Percentiles rank a stretch among this genome's conserved stretches.
These are phyloP conservation scores for Cyclanthera cordifolia DNA, from an alignment of 306 rosid genomes.

Conservation along the genomic window DNA sequence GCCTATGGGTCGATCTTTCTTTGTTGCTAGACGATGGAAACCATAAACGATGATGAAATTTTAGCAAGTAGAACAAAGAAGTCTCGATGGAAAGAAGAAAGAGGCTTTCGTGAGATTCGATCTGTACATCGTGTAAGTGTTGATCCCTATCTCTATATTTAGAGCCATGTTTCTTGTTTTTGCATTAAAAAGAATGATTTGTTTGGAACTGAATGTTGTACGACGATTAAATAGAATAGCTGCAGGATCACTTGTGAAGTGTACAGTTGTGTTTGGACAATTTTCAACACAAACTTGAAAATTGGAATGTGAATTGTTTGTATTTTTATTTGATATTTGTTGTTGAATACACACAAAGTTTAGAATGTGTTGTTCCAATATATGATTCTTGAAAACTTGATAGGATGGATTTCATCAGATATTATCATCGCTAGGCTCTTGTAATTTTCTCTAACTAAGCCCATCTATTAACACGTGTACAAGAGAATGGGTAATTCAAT, in stretches of 20 bases:
- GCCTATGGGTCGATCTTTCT: neutral
- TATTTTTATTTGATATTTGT: too few relatives aligned
- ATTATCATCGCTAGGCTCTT: too few relatives aligned
- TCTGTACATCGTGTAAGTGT: neutral
- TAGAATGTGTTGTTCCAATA: neutral
- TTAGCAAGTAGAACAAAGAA: neutral
- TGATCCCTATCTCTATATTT: neutral
- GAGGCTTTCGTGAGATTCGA: neutral
- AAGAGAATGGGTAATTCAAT: too few relatives aligned
- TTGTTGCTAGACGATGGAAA: neutral
- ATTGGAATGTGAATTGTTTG: slow-evolving; percentile 5
- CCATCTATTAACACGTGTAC: too few relatives aligned
- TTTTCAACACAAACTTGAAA: neutral
- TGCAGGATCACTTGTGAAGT: neutral
- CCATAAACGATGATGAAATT: neutral
- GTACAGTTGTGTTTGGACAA: slow-evolving; percentile 3
- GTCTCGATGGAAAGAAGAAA: neutral
- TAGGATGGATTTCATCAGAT: too few relatives aligned
- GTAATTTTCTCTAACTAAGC: too few relatives aligned
- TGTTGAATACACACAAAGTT: neutral
- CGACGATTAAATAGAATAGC: neutral
- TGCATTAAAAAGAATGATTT: slow-evolving; percentile 5
- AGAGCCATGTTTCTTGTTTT: neutral
- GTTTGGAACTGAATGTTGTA: neutral
- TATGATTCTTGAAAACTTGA: too few relatives aligned